phyloP scores from a whole-genome alignment of 192 early-diverging fungal genomes.

The Ambispora gerdemannii region DNA sequence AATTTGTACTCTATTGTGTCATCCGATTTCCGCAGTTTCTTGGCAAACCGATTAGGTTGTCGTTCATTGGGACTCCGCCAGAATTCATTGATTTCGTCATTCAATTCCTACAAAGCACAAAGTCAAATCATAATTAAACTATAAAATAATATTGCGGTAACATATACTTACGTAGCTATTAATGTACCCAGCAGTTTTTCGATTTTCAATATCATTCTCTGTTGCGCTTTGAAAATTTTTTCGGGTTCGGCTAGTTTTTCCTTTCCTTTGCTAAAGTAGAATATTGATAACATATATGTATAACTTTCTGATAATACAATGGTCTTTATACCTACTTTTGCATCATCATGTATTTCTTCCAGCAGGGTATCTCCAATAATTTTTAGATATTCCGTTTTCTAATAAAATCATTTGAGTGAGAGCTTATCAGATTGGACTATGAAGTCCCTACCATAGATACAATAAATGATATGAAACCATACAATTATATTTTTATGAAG shows the following conservation, averaged over 20 bases:
- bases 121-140: background rate
- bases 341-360: slow-evolving; percentile 11
- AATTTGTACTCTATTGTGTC: background rate
- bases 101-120: background rate
- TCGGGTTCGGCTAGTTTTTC: background rate
- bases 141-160: background rate
- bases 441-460: slow-evolving; percentile 4
- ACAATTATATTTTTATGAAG: background rate
- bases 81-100: slow-evolving; percentile 7
- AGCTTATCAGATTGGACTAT: slow-evolving; percentile 9
- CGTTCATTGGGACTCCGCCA: background rate
- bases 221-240: slow-evolving; percentile 11
- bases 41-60: slow-evolving; percentile 4
- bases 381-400: slow-evolving; percentile 10
- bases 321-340: slow-evolving; percentile 16
- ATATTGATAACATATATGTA: slow-evolving; percentile 4
- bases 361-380: slow-evolving; percentile 11
- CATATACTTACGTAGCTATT: slow-evolving; percentile 6
- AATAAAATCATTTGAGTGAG: background rate
- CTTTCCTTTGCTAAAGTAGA: slow-evolving; percentile 17
- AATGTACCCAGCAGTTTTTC: slow-evolving; percentile 6
- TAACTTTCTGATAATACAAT: background rate
- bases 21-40: slow-evolving; percentile 2
- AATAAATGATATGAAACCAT: background rate
- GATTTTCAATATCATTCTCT: slow-evolving; percentile 13